These are phyloP conservation scores for Geranomyces variabilis DNA, from an alignment of 192 early-diverging fungal species.

Conservation along the genomic window DNA sequence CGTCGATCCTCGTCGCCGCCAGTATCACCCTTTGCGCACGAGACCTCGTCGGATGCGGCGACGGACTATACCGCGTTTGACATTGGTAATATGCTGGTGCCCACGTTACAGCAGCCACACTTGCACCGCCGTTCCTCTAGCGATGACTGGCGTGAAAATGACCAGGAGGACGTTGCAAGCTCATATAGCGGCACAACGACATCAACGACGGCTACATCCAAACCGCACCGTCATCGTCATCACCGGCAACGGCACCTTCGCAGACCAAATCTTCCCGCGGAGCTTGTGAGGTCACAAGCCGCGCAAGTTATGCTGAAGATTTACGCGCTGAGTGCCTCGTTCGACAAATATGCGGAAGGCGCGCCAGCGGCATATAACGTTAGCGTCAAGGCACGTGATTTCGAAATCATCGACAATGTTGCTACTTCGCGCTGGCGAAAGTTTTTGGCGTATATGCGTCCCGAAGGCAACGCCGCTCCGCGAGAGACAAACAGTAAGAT, in stretches of 20 bases:
- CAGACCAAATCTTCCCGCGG: conserved; percentile 40
- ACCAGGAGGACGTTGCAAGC: conserved; percentile 25
- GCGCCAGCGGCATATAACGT: conserved; percentile 55
- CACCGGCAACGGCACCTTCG: background rate
- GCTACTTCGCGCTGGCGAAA: conserved; percentile 76
- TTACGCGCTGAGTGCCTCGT: conserved; percentile 54
- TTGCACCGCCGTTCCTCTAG: background rate
- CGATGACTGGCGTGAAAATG: background rate
- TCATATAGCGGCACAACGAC: conserved; percentile 11
- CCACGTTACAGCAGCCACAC: conserved; percentile 27
- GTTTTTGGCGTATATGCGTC: conserved; percentile 70
- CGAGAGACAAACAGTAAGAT: conserved; percentile 68
- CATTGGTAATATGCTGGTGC: conserved; percentile 22
- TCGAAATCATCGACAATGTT: conserved; percentile 81
- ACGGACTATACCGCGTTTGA: conserved; percentile 29
- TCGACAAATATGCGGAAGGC: conserved; percentile 53
- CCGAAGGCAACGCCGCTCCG: conserved; percentile 56
- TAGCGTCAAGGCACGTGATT: conserved; percentile 54
- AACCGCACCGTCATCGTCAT: background rate
- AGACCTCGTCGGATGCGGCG: background rate
- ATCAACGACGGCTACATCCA: background rate
- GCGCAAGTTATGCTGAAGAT: conserved; percentile 57
- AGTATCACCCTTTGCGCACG: background rate
- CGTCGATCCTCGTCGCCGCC: background rate
- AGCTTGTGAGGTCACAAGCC: conserved; percentile 47